Evolutionary conservation across 192 early-diverging fungal species (phyloP).

Genomic region (Linnemannia schmuckeri): DNA sequence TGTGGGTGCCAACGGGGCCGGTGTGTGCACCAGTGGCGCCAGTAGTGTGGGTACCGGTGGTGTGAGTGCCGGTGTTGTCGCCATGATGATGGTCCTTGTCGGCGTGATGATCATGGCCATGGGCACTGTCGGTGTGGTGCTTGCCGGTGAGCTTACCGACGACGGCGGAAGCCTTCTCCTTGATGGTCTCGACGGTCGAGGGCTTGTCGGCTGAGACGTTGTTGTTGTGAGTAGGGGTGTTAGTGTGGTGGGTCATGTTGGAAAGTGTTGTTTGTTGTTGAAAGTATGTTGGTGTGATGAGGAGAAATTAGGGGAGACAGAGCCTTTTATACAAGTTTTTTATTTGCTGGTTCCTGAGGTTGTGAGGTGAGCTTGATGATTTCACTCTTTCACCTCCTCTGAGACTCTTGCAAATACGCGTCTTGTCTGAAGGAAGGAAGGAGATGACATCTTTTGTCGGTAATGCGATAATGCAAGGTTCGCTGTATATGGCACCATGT

Average conservation of each 20-base stretch:
- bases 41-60: background rate
- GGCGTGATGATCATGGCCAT: background rate
- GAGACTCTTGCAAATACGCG: background rate
- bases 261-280: conserved; percentile 4
- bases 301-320: background rate
- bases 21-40: background rate
- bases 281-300: background rate
- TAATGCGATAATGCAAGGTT: background rate
- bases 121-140: background rate
- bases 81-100: background rate
- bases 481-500: no score
- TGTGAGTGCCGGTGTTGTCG: background rate
- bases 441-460: background rate
- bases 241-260: conserved; percentile 21
- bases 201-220: conserved; percentile 23
- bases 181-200: conserved; percentile 36
- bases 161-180: conserved; percentile 42
- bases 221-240: conserved; percentile 5
- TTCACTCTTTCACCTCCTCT: background rate
- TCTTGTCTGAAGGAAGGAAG: background rate
- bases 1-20: background rate
- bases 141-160: conserved; percentile 38
- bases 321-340: background rate
- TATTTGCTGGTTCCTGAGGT: background rate
- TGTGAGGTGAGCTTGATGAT: background rate